A percentile compares a stretch with the other conserved stretches of the same genome.
phyloP scores from a whole-genome alignment of 371 early-diverging fungal species.

The Saksenaea vasiformis region DNA sequence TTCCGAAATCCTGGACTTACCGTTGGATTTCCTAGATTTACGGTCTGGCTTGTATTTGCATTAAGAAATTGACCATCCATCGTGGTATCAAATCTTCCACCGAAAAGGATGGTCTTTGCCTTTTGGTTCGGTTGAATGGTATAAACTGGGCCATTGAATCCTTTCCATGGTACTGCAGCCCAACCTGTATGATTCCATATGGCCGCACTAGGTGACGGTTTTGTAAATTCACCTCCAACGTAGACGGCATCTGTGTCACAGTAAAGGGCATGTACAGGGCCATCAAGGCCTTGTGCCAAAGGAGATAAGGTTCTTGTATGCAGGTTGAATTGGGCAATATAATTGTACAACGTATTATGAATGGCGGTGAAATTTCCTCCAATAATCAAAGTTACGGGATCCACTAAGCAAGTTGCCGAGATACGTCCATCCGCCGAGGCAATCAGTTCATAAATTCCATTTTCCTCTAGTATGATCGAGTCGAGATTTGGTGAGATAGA shows the following conservation, averaged over 20 bases:
- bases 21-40: conserved; percentile 34
- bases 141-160: conserved; percentile 57
- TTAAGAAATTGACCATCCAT: conserved; percentile 40
- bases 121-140: conserved; percentile 26
- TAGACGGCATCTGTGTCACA: conserved; percentile 63
- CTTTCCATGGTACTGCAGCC: conserved; percentile 62
- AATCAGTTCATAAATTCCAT: conserved; percentile 20
- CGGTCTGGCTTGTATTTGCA: conserved; percentile 31
- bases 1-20: conserved; percentile 13
- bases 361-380: conserved; percentile 49
- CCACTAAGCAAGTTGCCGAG: conserved; percentile 1
- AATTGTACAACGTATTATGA: conserved; percentile 27
- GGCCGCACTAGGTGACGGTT: conserved; percentile 42
- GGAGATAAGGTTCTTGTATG: conserved; percentile 37
- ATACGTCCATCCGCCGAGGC: conserved; percentile 15
- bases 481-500: conserved; percentile 12
- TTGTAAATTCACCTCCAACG: conserved; percentile 53
- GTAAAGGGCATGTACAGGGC: conserved; percentile 63
- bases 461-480: neutral
- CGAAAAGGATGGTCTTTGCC: conserved; percentile 36
- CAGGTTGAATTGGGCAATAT: conserved; percentile 58
- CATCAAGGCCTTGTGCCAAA: conserved; percentile 69
- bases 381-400: conserved; percentile 28
- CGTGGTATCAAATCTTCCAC: conserved; percentile 46
- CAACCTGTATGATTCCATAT: conserved; percentile 51